These are phyloP conservation scores for Gigaspora rosea DNA, from an alignment of 192 early-diverging fungal genomes.

Conservation along the genomic window DNA sequence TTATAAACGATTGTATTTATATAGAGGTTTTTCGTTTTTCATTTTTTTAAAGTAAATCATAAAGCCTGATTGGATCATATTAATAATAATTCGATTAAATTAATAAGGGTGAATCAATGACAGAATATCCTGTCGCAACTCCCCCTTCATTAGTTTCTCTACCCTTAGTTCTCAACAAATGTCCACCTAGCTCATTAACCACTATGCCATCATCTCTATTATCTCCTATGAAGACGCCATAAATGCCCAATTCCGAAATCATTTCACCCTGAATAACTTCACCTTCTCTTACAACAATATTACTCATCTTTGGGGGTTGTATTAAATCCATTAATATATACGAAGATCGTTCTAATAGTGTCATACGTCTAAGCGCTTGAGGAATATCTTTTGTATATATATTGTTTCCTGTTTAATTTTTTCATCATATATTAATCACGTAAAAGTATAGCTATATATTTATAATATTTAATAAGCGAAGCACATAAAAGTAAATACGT, in stretches of 20 bases:
- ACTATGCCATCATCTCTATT: conserved; percentile 51
- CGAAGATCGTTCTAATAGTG: conserved; percentile 68
- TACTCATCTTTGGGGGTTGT: conserved; percentile 69
- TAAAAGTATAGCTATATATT: neutral
- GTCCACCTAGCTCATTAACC: conserved; percentile 79
- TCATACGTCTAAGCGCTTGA: conserved; percentile 50
- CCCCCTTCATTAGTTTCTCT: conserved; percentile 89
- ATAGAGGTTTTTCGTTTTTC: too few species aligned
- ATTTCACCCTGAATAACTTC: conserved; percentile 69
- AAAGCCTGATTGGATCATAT: too few species aligned
- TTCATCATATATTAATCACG: conserved; percentile 48
- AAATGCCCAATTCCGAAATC: conserved; percentile 92
- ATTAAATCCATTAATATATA: conserved; percentile 98
- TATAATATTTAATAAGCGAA: neutral
- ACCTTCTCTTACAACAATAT: conserved; percentile 78
- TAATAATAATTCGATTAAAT: conserved; percentile 51
- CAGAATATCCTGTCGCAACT: conserved; percentile 93
- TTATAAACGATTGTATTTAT: too few species aligned
- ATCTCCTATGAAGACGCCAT: conserved; percentile 81
- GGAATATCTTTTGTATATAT: conserved; percentile 87
- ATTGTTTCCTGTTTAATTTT: conserved; percentile 66
- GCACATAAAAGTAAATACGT: neutral
- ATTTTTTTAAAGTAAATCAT: too few species aligned
- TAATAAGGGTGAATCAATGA: conserved; percentile 84
- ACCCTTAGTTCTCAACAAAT: conserved; percentile 91